Evolutionary conservation across 2,329 filamentous ascomycete species (phyloP).

Genomic region (Lecanicillium sp.): DNA sequence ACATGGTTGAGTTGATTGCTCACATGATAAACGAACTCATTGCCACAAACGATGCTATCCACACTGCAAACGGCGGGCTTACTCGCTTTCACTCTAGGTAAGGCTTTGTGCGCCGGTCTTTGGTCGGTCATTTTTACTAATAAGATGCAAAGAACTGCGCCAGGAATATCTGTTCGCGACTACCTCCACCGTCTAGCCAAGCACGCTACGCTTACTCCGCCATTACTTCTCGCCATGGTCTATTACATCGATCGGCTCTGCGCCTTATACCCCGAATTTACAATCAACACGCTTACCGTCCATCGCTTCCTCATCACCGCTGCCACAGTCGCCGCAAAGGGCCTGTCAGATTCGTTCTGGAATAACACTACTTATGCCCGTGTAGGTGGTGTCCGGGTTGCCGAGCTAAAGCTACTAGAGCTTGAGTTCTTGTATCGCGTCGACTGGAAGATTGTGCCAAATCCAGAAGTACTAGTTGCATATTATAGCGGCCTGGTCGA

Average conservation of each 20-base stretch:
- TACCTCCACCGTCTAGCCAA: constrained; percentile 89
- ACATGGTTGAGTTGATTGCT: constrained; percentile 82
- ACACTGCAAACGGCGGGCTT: constrained; percentile 63
- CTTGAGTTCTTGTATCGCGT: constrained; percentile 88
- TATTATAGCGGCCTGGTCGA: constrained; percentile 87
- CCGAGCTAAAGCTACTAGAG: constrained; percentile 84
- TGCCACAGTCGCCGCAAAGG: constrained; percentile 91
- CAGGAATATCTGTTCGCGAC: constrained; percentile 88
- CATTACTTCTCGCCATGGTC: constrained; percentile 95
- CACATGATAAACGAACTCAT: constrained; percentile 96
- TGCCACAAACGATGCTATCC: constrained; percentile 84
- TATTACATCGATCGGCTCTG: constrained; percentile 97
- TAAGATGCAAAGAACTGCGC: constrained; percentile 45
- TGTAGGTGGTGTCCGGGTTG: constrained; percentile 84
- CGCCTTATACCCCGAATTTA: constrained; percentile 86
- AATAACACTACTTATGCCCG: constrained; percentile 95
- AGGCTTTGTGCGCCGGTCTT: constrained; percentile 8
- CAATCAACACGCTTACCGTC: constrained; percentile 90
- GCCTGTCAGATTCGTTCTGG: constrained; percentile 94
- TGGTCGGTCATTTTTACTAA: constrained; percentile 3
- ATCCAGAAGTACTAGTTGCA: constrained; percentile 84
- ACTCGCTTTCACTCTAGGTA: constrained; percentile 94
- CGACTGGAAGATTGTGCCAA: constrained; percentile 94
- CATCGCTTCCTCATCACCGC: constrained; percentile 96
- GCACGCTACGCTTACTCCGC: constrained; percentile 87